A percentile compares a stretch with the other conserved stretches of the same genome.
Conservation (phyloP, 805 yeast genomes). For the Saccharomycopsis sp. region DNA sequence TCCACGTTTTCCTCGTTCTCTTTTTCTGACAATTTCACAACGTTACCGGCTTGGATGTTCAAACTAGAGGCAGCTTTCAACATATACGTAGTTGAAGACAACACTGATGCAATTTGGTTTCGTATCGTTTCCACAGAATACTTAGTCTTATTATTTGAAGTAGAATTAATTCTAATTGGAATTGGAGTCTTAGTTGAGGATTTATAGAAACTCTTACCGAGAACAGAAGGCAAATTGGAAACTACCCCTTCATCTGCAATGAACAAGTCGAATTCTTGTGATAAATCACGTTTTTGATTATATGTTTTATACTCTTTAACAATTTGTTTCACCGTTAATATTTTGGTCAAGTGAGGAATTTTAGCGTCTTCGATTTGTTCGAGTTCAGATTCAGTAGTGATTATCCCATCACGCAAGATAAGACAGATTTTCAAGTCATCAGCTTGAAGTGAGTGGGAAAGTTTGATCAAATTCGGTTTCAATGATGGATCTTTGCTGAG, state of each 20-base stretch:
- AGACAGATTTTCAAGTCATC: slow-evolving; percentile 50
- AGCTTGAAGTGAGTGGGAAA: slow-evolving; percentile 31
- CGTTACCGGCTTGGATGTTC: slow-evolving; percentile 58
- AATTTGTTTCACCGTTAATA: slow-evolving; percentile 59
- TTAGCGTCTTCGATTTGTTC: slow-evolving; percentile 40
- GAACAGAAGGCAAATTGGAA: slow-evolving; percentile 69
- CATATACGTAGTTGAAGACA: slow-evolving; percentile 51
- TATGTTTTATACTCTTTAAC: slow-evolving; percentile 83
- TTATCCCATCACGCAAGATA: slow-evolving; percentile 58
- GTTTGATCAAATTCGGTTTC: slow-evolving; percentile 33
- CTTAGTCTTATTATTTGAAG: slow-evolving; percentile 28
- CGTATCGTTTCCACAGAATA: slow-evolving; percentile 45
- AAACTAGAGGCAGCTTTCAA: slow-evolving; percentile 71
- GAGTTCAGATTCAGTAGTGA: slow-evolving; percentile 35
- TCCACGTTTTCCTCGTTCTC: background rate
- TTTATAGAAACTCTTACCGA: slow-evolving; percentile 81
- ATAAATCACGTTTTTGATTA: slow-evolving; percentile 77
- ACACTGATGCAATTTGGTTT: slow-evolving; percentile 52
- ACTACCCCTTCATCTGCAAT: slow-evolving; percentile 79
- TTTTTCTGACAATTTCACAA: slow-evolving; percentile 11
- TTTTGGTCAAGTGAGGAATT: slow-evolving; percentile 34
- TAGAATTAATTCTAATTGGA: slow-evolving; percentile 44
- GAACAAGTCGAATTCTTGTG: slow-evolving; percentile 63
- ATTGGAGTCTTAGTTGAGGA: slow-evolving; percentile 56
- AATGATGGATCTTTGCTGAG: slow-evolving; percentile 23